Conservation (phyloP, 208 protist genomes). For the Crithidia thermophila region DNA sequence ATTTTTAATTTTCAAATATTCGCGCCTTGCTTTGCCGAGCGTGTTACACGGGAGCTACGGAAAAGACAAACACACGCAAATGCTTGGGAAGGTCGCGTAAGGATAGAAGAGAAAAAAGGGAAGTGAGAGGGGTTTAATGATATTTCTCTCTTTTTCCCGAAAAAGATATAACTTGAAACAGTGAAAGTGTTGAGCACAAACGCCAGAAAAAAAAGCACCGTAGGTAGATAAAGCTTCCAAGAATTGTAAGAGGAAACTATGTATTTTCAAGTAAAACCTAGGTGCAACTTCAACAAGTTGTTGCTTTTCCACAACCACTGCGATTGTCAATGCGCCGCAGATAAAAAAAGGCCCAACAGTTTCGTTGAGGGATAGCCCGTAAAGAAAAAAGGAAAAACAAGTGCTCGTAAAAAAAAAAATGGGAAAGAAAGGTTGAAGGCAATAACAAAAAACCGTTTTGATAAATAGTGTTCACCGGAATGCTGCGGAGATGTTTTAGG, state of each 20-base stretch:
- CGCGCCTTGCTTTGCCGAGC: no score
- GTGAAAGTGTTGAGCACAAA: background rate
- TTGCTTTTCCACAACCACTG: background rate
- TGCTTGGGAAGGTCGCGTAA: no score
- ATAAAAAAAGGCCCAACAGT: conserved; percentile 1
- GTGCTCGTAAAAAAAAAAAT: conserved; percentile 11
- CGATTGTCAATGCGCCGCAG: background rate
- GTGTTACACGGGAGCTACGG: no score
- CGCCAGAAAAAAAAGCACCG: background rate
- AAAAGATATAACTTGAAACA: no score
- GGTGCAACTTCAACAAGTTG: background rate
- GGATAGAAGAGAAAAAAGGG: no score
- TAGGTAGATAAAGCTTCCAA: background rate
- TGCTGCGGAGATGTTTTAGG: no score
- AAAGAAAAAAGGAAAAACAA: conserved; percentile 18
- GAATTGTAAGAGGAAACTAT: background rate
- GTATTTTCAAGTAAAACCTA: background rate
- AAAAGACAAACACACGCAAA: no score
- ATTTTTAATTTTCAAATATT: no score
- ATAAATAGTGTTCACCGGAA: no score
- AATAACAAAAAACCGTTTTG: background rate
- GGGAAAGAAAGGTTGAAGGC: conserved; percentile 17
- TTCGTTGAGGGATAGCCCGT: background rate
- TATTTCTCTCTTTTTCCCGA: no score
- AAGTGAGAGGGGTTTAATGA: no score